Conservation (phyloP, 2,329 filamentous ascomycete species). For the Nemania bipapillata region DNA sequence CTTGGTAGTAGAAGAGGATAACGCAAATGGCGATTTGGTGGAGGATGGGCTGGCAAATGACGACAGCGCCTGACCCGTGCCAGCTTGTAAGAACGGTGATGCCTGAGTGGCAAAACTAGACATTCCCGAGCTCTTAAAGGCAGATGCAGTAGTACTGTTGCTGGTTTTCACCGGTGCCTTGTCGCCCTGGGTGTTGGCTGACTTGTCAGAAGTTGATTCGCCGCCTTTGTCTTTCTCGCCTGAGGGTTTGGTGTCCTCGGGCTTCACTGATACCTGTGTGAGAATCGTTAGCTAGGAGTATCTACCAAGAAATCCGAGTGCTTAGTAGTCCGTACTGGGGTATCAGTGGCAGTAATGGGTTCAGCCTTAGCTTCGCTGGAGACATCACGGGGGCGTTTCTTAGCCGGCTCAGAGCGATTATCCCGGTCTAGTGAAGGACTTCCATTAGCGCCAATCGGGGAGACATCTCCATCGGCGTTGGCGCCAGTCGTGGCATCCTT, state of each 20-base stretch:
- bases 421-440: constrained; percentile 58
- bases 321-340: constrained; percentile 49
- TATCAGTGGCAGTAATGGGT: constrained; percentile 45
- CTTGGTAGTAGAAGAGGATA: constrained; percentile 56
- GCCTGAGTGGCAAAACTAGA: constrained; percentile 74
- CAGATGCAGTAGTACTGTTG: constrained; percentile 62
- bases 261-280: constrained; percentile 32
- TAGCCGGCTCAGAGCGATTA: constrained; percentile 69
- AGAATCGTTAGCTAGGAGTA: constrained; percentile 17
- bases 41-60: constrained; percentile 63
- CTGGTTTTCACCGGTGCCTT: constrained; percentile 48
- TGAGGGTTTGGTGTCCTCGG: constrained; percentile 27
- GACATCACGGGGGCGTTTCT: constrained; percentile 70
- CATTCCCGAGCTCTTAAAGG: constrained; percentile 69
- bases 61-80: constrained; percentile 45
- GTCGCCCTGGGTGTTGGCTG: constrained; percentile 3
- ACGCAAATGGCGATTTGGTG: constrained; percentile 53
- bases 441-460: constrained; percentile 58
- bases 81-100: constrained; percentile 52
- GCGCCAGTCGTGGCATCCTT: constrained; percentile 54
- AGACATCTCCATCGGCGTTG: constrained; percentile 50
- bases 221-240: constrained; percentile 25
- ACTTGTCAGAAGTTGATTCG: constrained; percentile 23
- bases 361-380: constrained; percentile 53
- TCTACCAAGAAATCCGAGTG: not conserved